These are phyloP conservation scores for Yamadazyma tumulicola DNA, from an alignment of 805 yeast species.

Conservation along the genomic window DNA sequence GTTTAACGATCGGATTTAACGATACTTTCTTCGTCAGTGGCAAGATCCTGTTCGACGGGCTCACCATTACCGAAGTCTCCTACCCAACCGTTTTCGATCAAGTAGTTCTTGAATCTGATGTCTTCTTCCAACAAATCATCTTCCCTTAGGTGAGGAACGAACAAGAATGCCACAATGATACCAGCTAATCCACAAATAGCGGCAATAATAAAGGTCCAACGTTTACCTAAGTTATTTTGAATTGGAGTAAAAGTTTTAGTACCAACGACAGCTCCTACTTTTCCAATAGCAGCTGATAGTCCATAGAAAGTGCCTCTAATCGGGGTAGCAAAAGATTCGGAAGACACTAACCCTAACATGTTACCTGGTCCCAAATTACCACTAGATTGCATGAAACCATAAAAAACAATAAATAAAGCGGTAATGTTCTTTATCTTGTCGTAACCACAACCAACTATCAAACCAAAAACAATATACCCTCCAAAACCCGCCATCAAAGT, in stretches of 20 bases:
- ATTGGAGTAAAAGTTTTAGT: slow-evolving; percentile 71
- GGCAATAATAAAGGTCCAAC: slow-evolving; percentile 78
- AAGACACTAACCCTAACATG: slow-evolving; percentile 60
- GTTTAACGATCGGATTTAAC: too few species aligned
- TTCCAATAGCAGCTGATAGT: slow-evolving; percentile 74
- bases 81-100: slow-evolving; percentile 57
- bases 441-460: slow-evolving; percentile 65
- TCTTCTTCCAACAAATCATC: slow-evolving; percentile 70
- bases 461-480: slow-evolving; percentile 69
- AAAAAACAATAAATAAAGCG: slow-evolving; percentile 65
- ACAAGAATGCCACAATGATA: slow-evolving; percentile 53
- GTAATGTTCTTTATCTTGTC: slow-evolving; percentile 53
- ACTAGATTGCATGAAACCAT: slow-evolving; percentile 65
- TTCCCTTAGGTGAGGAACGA: slow-evolving; percentile 65
- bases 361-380: slow-evolving; percentile 83
- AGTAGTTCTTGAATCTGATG: slow-evolving; percentile 55
- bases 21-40: slow-evolving; percentile 6
- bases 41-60: slow-evolving; percentile 18
- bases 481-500: slow-evolving; percentile 68
- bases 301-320: slow-evolving; percentile 77
- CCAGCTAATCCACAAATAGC: slow-evolving; percentile 71
- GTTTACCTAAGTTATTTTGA: slow-evolving; percentile 56
- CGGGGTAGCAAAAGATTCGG: slow-evolving; percentile 73
- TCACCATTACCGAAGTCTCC: slow-evolving; percentile 41
- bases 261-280: slow-evolving; percentile 83